Evolutionary conservation across 768 basidiomycete species (phyloP).

Genomic region (Pleurotus salmoneostramineus): DNA sequence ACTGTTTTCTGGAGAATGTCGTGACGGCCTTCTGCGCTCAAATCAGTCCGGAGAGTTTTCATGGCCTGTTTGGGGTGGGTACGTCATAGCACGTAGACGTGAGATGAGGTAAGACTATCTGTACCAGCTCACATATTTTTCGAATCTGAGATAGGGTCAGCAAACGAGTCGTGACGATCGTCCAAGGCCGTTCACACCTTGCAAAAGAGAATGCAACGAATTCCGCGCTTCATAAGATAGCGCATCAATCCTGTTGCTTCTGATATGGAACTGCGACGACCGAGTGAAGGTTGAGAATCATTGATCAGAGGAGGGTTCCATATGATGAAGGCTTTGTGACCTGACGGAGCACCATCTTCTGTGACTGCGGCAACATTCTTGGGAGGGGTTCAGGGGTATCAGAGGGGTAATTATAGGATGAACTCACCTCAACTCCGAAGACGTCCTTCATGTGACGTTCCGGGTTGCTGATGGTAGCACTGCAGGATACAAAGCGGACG

Average conservation of each 20-base stretch:
- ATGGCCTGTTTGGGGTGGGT: conserved; percentile 52
- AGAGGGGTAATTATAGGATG: background rate
- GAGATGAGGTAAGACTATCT: conserved; percentile 13
- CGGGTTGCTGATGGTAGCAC: conserved; percentile 82
- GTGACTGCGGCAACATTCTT: conserved; percentile 64
- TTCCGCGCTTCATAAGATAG: conserved; percentile 77
- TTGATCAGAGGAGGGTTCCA: conserved; percentile 72
- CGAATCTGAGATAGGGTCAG: conserved; percentile 48
- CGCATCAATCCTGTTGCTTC: conserved; percentile 74
- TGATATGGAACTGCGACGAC: conserved; percentile 52
- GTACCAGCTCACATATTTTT: conserved; percentile 79
- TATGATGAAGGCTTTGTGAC: conserved; percentile 72
- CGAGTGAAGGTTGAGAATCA: conserved; percentile 45
- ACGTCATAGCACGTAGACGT: background rate
- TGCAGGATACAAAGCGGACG: conserved; percentile 75
- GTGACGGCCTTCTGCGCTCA: conserved; percentile 69
- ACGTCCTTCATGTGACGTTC: conserved; percentile 70
- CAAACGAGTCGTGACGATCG: background rate
- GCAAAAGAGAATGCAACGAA: conserved; percentile 87
- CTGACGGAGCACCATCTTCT: conserved; percentile 81
- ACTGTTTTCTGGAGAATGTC: conserved; percentile 76
- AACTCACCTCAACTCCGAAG: conserved; percentile 53
- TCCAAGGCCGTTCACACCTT: conserved; percentile 43
- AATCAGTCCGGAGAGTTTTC: conserved; percentile 67
- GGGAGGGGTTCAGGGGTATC: background rate